Evolutionary conservation across 805 yeast species (phyloP).

Genomic region (Metschnikowia bowlesiae): DNA sequence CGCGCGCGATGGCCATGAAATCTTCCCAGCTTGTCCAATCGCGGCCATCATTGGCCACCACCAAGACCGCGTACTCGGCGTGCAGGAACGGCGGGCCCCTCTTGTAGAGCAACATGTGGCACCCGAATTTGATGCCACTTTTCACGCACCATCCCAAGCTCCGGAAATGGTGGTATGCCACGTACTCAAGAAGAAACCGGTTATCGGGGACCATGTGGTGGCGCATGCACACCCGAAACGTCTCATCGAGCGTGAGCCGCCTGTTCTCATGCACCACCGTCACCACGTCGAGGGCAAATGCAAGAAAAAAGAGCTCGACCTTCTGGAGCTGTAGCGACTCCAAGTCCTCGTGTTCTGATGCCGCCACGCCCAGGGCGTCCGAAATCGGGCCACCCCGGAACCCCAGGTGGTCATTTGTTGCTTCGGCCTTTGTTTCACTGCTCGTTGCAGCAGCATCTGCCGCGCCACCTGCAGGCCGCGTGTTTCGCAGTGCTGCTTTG

Average conservation of each 20-base stretch:
- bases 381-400: not conserved
- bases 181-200: slow-evolving; percentile 52
- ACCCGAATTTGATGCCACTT: slow-evolving; percentile 87
- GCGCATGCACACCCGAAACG: slow-evolving; percentile 24
- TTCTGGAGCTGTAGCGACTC: slow-evolving; percentile 69
- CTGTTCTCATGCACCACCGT: slow-evolving; percentile 22
- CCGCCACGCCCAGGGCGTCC: not conserved
- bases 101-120: slow-evolving; percentile 76
- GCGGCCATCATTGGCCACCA: slow-evolving; percentile 38
- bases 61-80: slow-evolving; percentile 74
- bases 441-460: not conserved
- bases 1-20: slow-evolving; percentile 65
- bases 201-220: slow-evolving; percentile 4
- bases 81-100: slow-evolving; percentile 95
- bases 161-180: slow-evolving; percentile 80
- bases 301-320: slow-evolving; percentile 68
- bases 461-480: not conserved
- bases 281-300: slow-evolving; percentile 51
- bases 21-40: slow-evolving; percentile 51
- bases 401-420: not conserved
- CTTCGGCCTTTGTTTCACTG: not conserved
- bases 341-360: slow-evolving; percentile 11
- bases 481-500: not conserved
- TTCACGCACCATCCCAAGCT: slow-evolving; percentile 93
- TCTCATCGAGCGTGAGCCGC: slow-evolving; percentile 17